Base-by-base conservation (phyloP, 805 yeast species). In the Zygosaccharomyces kombuchaensis region DNA sequence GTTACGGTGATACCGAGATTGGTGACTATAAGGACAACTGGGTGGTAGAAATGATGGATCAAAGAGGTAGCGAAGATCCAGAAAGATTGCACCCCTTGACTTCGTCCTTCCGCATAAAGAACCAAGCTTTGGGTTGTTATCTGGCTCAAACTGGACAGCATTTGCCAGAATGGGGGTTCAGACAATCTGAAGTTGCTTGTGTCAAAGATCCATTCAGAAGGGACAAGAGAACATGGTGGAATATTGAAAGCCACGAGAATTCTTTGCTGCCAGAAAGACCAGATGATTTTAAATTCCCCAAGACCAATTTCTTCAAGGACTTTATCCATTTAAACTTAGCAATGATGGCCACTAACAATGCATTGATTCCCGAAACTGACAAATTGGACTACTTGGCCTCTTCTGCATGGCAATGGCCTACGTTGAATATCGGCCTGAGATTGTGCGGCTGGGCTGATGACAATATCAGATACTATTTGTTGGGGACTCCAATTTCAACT, bases 271-370 rank as follows among this genome's bases (percentile, higher is more conserved):
- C 89, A 40, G 80, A 87, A 35, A 60, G 59, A 49, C 62, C 64
- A 26, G 63, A 57, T 21, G 51, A 58, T 44, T 66, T 65, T 51
- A 51, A 51, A 37, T 65, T 82, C 59, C 95, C 95, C 64, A 82
- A 75, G 59, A 81, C 91, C n/a, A 76, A 75, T 55, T 86, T 86
- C 67, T 71, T 84, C 68, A 82, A 82, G 55, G 90, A 84, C 65
- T 86, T 86, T 51, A 65, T 86, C 44, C 84, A 82, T 60, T 70
- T 86, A 58, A 86, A 86, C 61, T 73, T 82, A 58, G 95, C 91
- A 2, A 86, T 85, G 93, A 84, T 85, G 93, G 88, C 91, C n/a
- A 82, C 91, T n/a, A 86, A 86, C 63, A 86, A 85, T 58, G 95
- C 90, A 0, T 74, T 86, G 60, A 74, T 86, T 43, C 90, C 93